phyloP scores from a whole-genome alignment of 768 basidiomycete species.

The Mycena metata region DNA sequence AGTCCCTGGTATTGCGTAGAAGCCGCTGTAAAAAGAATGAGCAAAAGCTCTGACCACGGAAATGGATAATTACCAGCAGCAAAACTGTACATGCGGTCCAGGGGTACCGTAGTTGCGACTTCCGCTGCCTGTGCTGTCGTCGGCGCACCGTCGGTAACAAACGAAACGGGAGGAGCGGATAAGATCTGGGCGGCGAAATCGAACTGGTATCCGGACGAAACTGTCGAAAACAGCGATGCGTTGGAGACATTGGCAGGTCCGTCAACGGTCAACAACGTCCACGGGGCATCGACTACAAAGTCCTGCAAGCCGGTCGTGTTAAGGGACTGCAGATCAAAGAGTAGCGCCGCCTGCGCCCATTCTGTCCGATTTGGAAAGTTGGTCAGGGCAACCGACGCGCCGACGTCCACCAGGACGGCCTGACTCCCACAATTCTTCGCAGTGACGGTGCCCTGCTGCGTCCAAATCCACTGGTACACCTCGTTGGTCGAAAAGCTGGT shows the following conservation, averaged over 20 bases:
- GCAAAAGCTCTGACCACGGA: background rate
- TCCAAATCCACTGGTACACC: constrained; percentile 67
- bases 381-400: constrained; percentile 54
- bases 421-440: constrained; percentile 65
- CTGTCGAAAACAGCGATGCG: constrained; percentile 54
- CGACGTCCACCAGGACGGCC: constrained; percentile 67
- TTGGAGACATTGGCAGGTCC: constrained; percentile 52
- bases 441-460: constrained; percentile 59
- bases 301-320: constrained; percentile 51
- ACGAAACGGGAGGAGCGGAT: constrained; percentile 58
- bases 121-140: constrained; percentile 58
- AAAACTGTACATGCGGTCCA: constrained; percentile 73
- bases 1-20: constrained; percentile 65
- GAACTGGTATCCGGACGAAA: constrained; percentile 66
- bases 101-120: constrained; percentile 55
- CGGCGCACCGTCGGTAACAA: constrained; percentile 62
- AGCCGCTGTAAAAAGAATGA: constrained; percentile 58
- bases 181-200: constrained; percentile 72
- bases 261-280: constrained; percentile 58
- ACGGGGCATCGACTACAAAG: constrained; percentile 64
- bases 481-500: constrained; percentile 58
- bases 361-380: constrained; percentile 62
- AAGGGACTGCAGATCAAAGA: constrained; percentile 64
- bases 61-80: constrained; percentile 62
- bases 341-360: constrained; percentile 71